Percentiles rank a stretch among this genome's conserved stretches.
phyloP scores from a whole-genome alignment of 2,329 filamentous ascomycete species.

The Fusarium virguliforme region DNA sequence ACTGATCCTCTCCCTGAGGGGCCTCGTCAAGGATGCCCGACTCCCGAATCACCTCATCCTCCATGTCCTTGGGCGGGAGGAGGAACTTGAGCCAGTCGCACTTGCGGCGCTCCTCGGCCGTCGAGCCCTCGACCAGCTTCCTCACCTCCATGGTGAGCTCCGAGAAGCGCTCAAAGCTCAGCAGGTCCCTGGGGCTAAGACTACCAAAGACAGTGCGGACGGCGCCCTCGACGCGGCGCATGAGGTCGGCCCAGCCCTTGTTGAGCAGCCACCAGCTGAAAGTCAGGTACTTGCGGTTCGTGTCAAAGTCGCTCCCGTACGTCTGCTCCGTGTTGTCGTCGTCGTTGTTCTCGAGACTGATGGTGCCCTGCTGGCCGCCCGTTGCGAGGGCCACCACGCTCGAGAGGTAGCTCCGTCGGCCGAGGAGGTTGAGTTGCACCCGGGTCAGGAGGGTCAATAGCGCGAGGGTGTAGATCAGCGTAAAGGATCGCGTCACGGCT shows the following conservation, averaged over 20 bases:
- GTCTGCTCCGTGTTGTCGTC: constrained; percentile 87
- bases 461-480: constrained; percentile 90
- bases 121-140: constrained; percentile 83
- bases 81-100: constrained; percentile 86
- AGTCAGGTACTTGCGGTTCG: constrained; percentile 93
- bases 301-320: constrained; percentile 95
- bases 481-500: constrained; percentile 94
- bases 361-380: constrained; percentile 80
- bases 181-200: constrained; percentile 89
- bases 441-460: constrained; percentile 93
- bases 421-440: constrained; percentile 96
- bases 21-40: constrained; percentile 81
- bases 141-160: constrained; percentile 87
- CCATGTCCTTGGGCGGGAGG: constrained; percentile 83
- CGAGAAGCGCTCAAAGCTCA: constrained; percentile 85
- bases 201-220: constrained; percentile 92
- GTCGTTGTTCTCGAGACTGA: constrained; percentile 93
- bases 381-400: constrained; percentile 93
- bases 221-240: constrained; percentile 85
- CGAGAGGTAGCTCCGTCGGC: constrained; percentile 94
- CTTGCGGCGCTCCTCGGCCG: constrained; percentile 58
- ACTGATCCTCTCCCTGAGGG: constrained; percentile 49
- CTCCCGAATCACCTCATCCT: constrained; percentile 87
- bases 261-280: constrained; percentile 99
- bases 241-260: constrained; percentile 87